A percentile compares a stretch with the other conserved stretches of the same genome.
phyloP scores from a whole-genome alignment of 352 stramenopile genomes.

The Phytophthora palmivora region DNA sequence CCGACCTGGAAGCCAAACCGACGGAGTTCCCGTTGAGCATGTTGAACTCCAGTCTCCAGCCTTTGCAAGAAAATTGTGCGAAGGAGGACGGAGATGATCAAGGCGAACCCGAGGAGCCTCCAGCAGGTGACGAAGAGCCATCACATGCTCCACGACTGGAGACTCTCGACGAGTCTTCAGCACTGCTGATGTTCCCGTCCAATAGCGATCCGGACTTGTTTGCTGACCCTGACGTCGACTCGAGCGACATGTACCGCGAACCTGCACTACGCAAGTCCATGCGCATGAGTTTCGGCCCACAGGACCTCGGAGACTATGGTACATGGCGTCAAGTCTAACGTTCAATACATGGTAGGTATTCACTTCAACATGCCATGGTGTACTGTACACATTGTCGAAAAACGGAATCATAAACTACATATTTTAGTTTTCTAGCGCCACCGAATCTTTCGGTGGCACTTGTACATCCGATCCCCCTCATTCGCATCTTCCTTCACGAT shows the following conservation, averaged over 20 bases:
- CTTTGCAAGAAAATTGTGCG: slow-evolving; percentile 24
- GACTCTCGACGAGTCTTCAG: slow-evolving; percentile 43
- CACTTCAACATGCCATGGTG: too few relatives aligned
- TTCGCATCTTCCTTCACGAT: slow-evolving; percentile 28
- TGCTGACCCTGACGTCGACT: slow-evolving; percentile 42
- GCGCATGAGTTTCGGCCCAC: slow-evolving; percentile 53
- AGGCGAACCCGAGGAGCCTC: slow-evolving; percentile 34
- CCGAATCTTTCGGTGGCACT: too few relatives aligned
- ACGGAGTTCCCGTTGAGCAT: slow-evolving; percentile 34
- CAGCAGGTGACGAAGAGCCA: slow-evolving; percentile 40
- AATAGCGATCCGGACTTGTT: slow-evolving; percentile 41
- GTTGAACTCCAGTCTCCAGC: slow-evolving; percentile 26
- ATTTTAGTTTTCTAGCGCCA: too few relatives aligned
- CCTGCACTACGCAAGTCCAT: slow-evolving; percentile 63
- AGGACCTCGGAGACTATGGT: slow-evolving; percentile 51
- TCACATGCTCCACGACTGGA: slow-evolving; percentile 11
- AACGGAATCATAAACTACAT: too few relatives aligned
- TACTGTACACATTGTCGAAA: too few relatives aligned
- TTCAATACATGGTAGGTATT: too few relatives aligned
- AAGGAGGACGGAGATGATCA: slow-evolving; percentile 15
- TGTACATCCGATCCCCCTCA: background rate
- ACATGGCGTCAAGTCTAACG: slow-evolving; percentile 48
- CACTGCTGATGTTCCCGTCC: slow-evolving; percentile 46
- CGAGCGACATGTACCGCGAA: slow-evolving; percentile 79
- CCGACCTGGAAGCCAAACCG: slow-evolving; percentile 10